Conservation (phyloP, 345 rosid genomes). For the Laguncularia racemosa region DNA sequence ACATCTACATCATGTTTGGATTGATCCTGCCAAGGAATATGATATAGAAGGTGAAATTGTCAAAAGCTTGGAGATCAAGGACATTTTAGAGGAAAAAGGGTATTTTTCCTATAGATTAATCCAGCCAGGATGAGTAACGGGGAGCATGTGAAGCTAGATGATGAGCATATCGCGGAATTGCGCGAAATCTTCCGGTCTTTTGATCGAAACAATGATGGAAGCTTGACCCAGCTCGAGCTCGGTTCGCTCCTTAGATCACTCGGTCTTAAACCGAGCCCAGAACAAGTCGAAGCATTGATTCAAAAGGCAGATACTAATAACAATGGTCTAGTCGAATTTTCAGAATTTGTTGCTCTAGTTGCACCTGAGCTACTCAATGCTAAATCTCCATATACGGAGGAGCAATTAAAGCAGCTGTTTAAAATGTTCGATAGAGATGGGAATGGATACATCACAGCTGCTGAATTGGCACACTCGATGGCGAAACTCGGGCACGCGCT, state of each 20-base stretch:
- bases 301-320: constrained; percentile 71
- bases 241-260: constrained; percentile 82
- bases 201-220: constrained; percentile 79
- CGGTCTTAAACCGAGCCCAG: constrained; percentile 64
- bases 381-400: constrained; percentile 72
- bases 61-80: no score
- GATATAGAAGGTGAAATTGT: no score
- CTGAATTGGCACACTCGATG: constrained; percentile 84
- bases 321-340: constrained; percentile 85
- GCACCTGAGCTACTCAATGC: constrained; percentile 50
- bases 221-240: constrained; percentile 81
- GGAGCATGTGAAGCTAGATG: constrained; percentile 49
- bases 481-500: constrained; percentile 78
- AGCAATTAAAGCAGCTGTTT: constrained; percentile 58
- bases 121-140: constrained; percentile 33
- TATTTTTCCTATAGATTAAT: background rate
- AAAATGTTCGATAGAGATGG: constrained; percentile 73
- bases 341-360: constrained; percentile 72
- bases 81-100: background rate
- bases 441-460: constrained; percentile 72
- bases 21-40: no score
- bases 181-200: constrained; percentile 80
- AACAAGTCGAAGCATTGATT: constrained; percentile 58
- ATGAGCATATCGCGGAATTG: constrained; percentile 69
- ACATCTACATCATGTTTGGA: no score